Base-by-base conservation (phyloP, 2,329 filamentous ascomycete species). In the Colletotrichum sp. region DNA sequence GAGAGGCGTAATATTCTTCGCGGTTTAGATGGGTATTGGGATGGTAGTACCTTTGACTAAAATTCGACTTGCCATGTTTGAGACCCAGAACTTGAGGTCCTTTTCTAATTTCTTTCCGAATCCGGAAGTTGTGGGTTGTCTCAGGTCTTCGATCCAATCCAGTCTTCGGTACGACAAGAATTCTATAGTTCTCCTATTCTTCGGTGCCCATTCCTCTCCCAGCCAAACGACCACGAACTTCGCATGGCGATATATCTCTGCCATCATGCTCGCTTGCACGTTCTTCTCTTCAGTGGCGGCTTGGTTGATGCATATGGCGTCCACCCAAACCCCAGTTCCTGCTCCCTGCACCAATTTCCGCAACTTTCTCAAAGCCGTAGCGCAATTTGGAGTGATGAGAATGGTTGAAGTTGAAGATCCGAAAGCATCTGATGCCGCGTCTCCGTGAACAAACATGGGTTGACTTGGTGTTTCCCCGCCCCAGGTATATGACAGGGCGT, bases 81-180 rank as follows among this genome's bases (percentile, higher is more conserved):
- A 39, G 1, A 39, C 0, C 36, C 36, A 39, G 4, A 39, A 9
- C 36, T 39, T 39, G 0, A 39, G 36, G 16, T 18, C 15, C 15
- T 5, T 39, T 9, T 0, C 0, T 0, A 39, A 39, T 39, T 5
- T 39, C 36, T 9, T 39, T 9, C 1, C 16, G 8, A 39, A 5
- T 5, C 36, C 36, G 0, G 36, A 18, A 5, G 7, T 9, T 39
- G 36, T 0, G 2, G 36, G 36, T 5, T 18, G 3, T 39, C 36
- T 39, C 36, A 39, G 36, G 36, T 9, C 15, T 39, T 18, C 36
- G 8, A 18, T 18, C 36, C 36, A 39, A 1, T 0, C 36, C 36
- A 39, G 15, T 39, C 36, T 39, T 39, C 36, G 36, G 36, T 18
- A 2, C 16, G 36, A 18, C 0, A 39, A 39, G 8, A 39, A 18